Evolutionary conservation across 257 asterid species (phyloP).

Genomic region (Jacaranda mimosifolia): DNA sequence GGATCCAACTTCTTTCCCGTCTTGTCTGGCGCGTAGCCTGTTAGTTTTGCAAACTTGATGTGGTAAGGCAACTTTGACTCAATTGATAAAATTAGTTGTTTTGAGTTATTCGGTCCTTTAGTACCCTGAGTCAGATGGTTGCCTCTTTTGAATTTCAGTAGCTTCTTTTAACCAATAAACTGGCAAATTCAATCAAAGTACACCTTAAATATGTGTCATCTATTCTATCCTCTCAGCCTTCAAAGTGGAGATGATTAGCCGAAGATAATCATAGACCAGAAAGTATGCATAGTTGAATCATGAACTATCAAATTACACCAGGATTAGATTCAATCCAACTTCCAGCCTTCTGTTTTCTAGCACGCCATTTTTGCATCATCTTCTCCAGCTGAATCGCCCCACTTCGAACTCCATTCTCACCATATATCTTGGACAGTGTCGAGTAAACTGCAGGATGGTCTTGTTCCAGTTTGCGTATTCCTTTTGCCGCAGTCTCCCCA

Average conservation of each 20-base stretch:
- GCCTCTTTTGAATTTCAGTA: neutral
- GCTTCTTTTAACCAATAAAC: neutral
- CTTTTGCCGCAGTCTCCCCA: constrained; percentile 68
- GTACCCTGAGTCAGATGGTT: constrained; percentile 6
- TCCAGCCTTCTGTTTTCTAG: constrained; percentile 68
- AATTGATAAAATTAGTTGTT: neutral
- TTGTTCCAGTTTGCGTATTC: constrained; percentile 54
- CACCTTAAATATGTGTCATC: neutral
- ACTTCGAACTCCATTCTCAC: constrained; percentile 55
- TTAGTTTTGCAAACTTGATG: neutral
- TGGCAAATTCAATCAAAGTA: too few relatives aligned
- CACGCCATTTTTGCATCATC: constrained; percentile 52
- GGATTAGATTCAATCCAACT: constrained; percentile 64
- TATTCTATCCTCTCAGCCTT: neutral
- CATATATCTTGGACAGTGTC: constrained; percentile 59
- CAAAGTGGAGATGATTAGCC: neutral
- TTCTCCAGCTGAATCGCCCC: constrained; percentile 50
- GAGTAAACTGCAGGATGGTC: constrained; percentile 76
- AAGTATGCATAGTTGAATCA: too few relatives aligned
- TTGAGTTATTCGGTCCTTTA: neutral
- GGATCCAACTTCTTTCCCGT: neutral
- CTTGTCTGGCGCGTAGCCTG: neutral
- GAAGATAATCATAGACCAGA: too few relatives aligned
- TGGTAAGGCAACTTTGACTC: neutral
- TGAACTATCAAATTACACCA: neutral